Evolutionary conservation across 1,284 basidiomycete species (phyloP).

Genomic region (Lignosus rhinocerotis): DNA sequence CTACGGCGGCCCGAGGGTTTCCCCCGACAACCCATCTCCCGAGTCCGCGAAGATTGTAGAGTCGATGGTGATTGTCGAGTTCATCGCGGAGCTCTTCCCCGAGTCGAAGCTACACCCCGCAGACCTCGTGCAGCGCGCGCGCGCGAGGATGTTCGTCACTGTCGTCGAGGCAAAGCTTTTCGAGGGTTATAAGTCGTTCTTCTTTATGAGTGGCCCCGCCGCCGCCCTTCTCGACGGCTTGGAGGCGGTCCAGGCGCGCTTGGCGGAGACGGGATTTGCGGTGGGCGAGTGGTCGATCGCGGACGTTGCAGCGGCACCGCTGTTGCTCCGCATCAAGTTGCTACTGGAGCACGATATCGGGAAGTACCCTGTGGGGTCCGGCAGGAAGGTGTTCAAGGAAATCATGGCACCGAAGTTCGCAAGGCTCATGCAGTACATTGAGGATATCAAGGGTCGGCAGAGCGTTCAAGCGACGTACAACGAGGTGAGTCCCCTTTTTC

Average conservation of each 20-base stretch:
- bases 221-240: conserved; percentile 38
- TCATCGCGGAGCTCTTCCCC: conserved; percentile 55
- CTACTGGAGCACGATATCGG: conserved; percentile 33
- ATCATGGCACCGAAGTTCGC: conserved; percentile 30
- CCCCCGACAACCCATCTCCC: conserved; percentile 53
- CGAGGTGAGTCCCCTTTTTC: conserved; percentile 28
- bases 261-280: conserved; percentile 34
- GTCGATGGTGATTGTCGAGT: conserved; percentile 61
- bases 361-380: conserved; percentile 30
- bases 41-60: conserved; percentile 60
- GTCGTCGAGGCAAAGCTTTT: conserved; percentile 44
- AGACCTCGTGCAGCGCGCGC: conserved; percentile 55
- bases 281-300: conserved; percentile 48
- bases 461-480: conserved; percentile 34
- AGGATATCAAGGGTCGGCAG: conserved; percentile 30
- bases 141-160: conserved; percentile 61
- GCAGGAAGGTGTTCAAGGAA: conserved; percentile 24
- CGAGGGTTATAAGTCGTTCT: conserved; percentile 29
- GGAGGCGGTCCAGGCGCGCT: conserved; percentile 34
- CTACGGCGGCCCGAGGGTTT: conserved; percentile 54
- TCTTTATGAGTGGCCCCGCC: conserved; percentile 39
- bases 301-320: conserved; percentile 48
- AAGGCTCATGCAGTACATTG: conserved; percentile 32
- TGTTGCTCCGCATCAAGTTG: conserved; percentile 33
- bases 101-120: conserved; percentile 48